Evolutionary conservation across 108 stramenopile genomes (phyloP).

Genomic region (Seminavis robusta): DNA sequence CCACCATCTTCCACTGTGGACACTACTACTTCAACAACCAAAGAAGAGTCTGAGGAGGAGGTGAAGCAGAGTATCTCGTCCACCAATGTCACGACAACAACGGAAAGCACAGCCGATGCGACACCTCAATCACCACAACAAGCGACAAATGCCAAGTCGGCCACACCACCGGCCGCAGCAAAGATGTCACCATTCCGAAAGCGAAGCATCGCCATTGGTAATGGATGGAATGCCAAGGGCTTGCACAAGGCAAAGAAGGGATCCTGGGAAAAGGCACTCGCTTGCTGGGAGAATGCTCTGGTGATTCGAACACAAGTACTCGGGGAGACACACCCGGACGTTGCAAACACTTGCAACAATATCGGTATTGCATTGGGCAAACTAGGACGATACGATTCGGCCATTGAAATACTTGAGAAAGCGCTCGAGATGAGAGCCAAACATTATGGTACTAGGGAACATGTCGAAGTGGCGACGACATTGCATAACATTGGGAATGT

Average conservation of each 20-base stretch:
- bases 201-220: slow-evolving; percentile 13
- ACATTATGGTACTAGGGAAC: background rate
- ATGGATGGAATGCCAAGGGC: slow-evolving; percentile 20
- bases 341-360: slow-evolving; percentile 47
- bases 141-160: no score
- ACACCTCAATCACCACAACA: no score
- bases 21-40: no score
- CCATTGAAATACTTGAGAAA: slow-evolving; percentile 16
- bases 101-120: no score
- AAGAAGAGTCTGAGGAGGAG: no score
- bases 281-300: slow-evolving; percentile 10
- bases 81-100: no score
- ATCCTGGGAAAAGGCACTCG: slow-evolving; percentile 9
- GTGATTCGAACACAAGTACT: slow-evolving; percentile 12
- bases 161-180: background rate
- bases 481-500: slow-evolving; percentile 54
- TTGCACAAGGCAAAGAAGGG: slow-evolving; percentile 10
- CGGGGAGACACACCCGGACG: slow-evolving; percentile 27
- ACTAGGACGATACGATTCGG: slow-evolving; percentile 15
- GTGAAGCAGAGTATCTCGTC: no score
- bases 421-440: slow-evolving; percentile 17
- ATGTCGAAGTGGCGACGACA: slow-evolving; percentile 16
- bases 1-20: background rate
- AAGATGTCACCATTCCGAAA: background rate
- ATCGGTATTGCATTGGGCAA: slow-evolving; percentile 43